These are phyloP conservation scores for Helminthosporium solani DNA, from an alignment of 2,329 filamentous ascomycete species.

Conservation along the genomic window DNA sequence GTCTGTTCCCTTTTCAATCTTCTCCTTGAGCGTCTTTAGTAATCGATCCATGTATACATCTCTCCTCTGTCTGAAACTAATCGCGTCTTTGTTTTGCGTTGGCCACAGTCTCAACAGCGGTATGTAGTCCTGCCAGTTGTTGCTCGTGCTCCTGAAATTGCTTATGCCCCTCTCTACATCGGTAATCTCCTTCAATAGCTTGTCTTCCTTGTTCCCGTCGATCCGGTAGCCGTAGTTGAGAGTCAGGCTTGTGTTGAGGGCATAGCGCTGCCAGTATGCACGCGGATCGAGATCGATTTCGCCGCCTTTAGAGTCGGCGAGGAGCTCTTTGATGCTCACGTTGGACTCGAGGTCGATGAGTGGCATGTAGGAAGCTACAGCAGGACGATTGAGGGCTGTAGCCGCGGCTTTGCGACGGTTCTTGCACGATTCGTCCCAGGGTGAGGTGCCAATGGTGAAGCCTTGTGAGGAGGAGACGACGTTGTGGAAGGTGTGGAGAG, in stretches of 20 bases:
- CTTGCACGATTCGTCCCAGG: conserved; percentile 82
- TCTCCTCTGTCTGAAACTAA: conserved; percentile 65
- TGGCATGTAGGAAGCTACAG: conserved; percentile 77
- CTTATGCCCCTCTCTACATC: conserved; percentile 74
- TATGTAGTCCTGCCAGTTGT: conserved; percentile 86
- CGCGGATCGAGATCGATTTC: conserved; percentile 67
- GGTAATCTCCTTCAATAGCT: conserved; percentile 70
- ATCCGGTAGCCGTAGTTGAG: conserved; percentile 80
- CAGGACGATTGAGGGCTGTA: conserved; percentile 73
- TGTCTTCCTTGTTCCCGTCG: conserved; percentile 66
- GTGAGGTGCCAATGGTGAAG: conserved; percentile 73
- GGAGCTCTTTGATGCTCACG: conserved; percentile 70
- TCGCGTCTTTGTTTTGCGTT: conserved; percentile 61
- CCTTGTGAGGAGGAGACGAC: conserved; percentile 52
- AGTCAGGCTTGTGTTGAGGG: conserved; percentile 74
- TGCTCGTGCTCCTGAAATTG: conserved; percentile 74
- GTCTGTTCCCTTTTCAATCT: conserved; percentile 63
- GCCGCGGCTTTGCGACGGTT: conserved; percentile 73
- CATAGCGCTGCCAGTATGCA: conserved; percentile 72
- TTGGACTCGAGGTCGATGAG: conserved; percentile 77
- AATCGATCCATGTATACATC: conserved; percentile 65
- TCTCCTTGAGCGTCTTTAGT: conserved; percentile 60
- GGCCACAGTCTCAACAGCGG: conserved; percentile 68
- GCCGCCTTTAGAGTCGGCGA: conserved; percentile 64
- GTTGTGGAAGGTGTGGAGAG: conserved; percentile 71